These are phyloP conservation scores for bread wheat (Triticum aestivum) DNA, from an alignment of 176 grass and related monocot genomes.

Conservation along the genomic window DNA sequence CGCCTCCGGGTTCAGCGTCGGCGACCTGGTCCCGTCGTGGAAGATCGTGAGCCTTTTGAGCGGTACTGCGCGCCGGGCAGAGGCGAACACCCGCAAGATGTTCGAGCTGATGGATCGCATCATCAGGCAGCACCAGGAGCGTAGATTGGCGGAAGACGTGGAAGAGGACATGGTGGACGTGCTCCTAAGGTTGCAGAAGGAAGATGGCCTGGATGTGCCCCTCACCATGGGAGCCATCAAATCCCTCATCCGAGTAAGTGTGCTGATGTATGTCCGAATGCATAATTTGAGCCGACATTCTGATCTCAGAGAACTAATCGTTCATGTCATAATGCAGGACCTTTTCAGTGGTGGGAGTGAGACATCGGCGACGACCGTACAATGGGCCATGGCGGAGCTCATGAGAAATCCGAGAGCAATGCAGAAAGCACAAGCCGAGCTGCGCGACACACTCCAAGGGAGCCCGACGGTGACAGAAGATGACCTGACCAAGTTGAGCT, in stretches of 20 bases:
- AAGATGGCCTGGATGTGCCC: not conserved
- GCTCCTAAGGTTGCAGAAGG: conserved; percentile 23
- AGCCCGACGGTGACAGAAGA: conserved; percentile 1
- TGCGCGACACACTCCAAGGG: conserved; percentile 13
- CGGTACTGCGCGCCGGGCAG: not conserved
- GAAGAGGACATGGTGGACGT: conserved; percentile 29
- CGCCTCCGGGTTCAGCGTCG: not conserved
- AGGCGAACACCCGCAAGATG: not conserved
- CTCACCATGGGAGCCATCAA: conserved; percentile 27
- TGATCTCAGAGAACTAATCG: not conserved
- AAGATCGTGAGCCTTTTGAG: not conserved
- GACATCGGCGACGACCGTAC: not conserved
- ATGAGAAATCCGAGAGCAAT: not conserved
- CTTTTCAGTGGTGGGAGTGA: conserved; percentile 28
- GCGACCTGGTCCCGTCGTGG: conserved; percentile 10
- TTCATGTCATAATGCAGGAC: not conserved
- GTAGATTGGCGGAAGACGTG: not conserved
- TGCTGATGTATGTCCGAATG: not conserved
- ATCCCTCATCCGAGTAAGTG: conserved; percentile 14
- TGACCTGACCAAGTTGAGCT: conserved; percentile 20
- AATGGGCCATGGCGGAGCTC: conserved; percentile 40
- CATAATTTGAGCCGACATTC: not conserved
- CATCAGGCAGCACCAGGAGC: conserved; percentile 28
- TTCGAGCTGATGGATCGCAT: conserved; percentile 31
- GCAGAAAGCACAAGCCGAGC: conserved; percentile 37